These are phyloP conservation scores for Byssoonygena ceratinophila DNA, from an alignment of 2,329 filamentous ascomycete species.

Conservation along the genomic window DNA sequence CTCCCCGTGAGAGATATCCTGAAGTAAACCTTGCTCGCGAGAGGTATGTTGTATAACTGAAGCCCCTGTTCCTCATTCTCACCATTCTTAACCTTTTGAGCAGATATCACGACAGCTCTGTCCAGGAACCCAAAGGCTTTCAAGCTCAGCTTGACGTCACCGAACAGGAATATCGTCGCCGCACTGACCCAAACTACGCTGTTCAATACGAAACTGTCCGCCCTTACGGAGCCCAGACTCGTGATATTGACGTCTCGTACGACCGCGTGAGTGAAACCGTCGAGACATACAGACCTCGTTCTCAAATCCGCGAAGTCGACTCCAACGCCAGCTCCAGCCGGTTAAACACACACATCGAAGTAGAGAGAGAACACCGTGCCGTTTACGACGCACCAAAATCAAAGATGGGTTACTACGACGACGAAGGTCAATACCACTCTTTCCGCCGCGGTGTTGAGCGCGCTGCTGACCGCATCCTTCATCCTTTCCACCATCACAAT, in stretches of 20 bases:
- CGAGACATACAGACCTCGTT: conserved; percentile 14
- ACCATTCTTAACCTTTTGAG: conserved; percentile 14
- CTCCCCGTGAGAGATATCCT: conserved; percentile 32
- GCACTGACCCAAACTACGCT: conserved; percentile 45
- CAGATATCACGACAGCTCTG: conserved; percentile 19
- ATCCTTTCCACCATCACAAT: conserved; percentile 49
- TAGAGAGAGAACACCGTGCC: conserved; percentile 42
- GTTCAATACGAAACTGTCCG: conserved; percentile 33
- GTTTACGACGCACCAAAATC: conserved; percentile 45
- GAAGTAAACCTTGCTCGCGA: conserved; percentile 44
- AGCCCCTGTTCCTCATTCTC: no score
- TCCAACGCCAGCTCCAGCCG: conserved; percentile 22
- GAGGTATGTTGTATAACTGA: no score
- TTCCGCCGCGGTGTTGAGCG: conserved; percentile 61
- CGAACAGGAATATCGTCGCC: conserved; percentile 57
- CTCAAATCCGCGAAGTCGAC: conserved; percentile 19
- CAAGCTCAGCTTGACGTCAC: conserved; percentile 43
- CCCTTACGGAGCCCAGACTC: conserved; percentile 23
- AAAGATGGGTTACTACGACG: conserved; percentile 74
- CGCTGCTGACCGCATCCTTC: conserved; percentile 54
- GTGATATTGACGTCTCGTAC: conserved; percentile 23
- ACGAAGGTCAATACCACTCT: conserved; percentile 64
- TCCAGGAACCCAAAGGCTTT: conserved; percentile 30
- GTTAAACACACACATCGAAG: conserved; percentile 35
- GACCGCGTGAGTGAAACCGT: conserved; percentile 18